A percentile compares a stretch with the other conserved stretches of the same genome.
These are phyloP conservation scores for Citrullus amarus DNA, from an alignment of 306 rosid species.

Conservation along the genomic window DNA sequence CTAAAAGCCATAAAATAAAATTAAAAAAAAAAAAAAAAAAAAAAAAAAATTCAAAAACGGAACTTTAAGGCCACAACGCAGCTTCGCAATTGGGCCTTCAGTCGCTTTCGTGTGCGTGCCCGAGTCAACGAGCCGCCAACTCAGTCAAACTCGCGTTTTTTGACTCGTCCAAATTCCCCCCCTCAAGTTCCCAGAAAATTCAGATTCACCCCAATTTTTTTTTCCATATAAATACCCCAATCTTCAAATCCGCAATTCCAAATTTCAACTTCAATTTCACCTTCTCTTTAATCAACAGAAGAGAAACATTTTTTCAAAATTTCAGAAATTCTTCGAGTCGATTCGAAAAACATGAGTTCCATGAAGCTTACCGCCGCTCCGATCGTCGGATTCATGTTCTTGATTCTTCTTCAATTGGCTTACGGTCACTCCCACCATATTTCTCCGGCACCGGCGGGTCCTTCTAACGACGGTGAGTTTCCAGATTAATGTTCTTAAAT, in stretches of 20 bases:
- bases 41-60: neutral
- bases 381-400: neutral
- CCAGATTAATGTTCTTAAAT: neutral
- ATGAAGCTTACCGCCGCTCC: neutral
- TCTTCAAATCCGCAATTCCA: neutral
- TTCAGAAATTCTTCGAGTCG: neutral
- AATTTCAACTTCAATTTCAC: neutral
- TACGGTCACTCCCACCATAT: conserved; percentile 2
- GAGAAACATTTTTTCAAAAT: too few species aligned
- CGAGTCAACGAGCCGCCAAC: conserved; percentile 14
- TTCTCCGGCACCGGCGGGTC: neutral
- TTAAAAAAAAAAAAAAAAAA: neutral
- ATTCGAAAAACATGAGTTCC: neutral
- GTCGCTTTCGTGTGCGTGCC: neutral
- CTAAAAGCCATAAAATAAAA: neutral
- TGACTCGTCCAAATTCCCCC: neutral
- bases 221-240: neutral
- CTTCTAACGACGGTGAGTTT: conserved; percentile 6
- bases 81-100: neutral
- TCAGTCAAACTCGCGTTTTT: conserved; percentile 2
- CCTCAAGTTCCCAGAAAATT: neutral
- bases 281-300: too few species aligned
- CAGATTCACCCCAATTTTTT: neutral
- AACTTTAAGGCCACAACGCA: neutral
- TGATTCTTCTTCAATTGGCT: neutral